Evolutionary conservation across 177 flowering plant genomes (phyloP).

Genomic region (Vitis hybrid): DNA sequence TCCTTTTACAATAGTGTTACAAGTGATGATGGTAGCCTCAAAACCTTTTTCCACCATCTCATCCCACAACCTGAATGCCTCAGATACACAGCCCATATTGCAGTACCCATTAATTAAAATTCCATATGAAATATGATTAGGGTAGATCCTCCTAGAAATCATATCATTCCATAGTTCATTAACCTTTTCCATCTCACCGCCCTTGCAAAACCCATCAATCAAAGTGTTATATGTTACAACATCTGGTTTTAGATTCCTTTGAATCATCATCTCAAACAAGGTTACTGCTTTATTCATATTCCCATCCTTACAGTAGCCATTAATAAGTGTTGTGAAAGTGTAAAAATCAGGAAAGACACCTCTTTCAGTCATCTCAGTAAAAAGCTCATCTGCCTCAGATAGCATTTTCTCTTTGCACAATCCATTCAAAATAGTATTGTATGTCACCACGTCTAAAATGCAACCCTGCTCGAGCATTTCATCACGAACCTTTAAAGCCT

Average conservation of each 20-base stretch:
- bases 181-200: slow-evolving; percentile 67
- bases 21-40: slow-evolving; percentile 61
- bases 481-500: slow-evolving; percentile 72
- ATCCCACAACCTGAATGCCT: slow-evolving; percentile 75
- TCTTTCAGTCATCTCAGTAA: slow-evolving; percentile 74
- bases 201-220: slow-evolving; percentile 81
- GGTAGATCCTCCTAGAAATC: slow-evolving; percentile 42
- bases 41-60: slow-evolving; percentile 73
- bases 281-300: slow-evolving; percentile 49
- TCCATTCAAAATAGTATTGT: slow-evolving; percentile 77
- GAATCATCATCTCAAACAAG: slow-evolving; percentile 62
- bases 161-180: slow-evolving; percentile 62
- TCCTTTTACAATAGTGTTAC: slow-evolving; percentile 74
- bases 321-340: slow-evolving; percentile 72
- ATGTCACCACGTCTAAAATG: slow-evolving; percentile 66
- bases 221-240: slow-evolving; percentile 73
- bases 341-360: slow-evolving; percentile 69
- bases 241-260: slow-evolving; percentile 67
- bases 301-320: slow-evolving; percentile 68
- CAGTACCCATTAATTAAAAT: slow-evolving; percentile 70
- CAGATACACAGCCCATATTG: slow-evolving; percentile 43
- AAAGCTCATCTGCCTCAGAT: slow-evolving; percentile 62
- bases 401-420: slow-evolving; percentile 70
- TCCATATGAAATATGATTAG: slow-evolving; percentile 66
- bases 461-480: slow-evolving; percentile 77